Conservation (phyloP, 768 basidiomycete species). For the Pisolithus microcarpus region DNA sequence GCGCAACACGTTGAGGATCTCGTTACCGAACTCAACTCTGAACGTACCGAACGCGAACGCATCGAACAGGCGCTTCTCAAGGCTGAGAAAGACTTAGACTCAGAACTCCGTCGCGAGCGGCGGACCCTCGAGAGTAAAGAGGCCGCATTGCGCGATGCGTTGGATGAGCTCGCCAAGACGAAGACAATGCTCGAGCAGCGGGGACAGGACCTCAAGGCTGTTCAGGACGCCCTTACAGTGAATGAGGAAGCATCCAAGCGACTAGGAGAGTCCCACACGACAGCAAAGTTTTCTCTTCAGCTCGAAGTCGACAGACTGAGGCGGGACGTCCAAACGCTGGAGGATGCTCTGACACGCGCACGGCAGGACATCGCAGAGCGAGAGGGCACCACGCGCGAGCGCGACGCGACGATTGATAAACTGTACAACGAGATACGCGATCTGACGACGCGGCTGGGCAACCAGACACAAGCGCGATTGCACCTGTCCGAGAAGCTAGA, state of each 20-base stretch:
- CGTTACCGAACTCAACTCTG: constrained; percentile 52
- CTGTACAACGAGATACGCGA: constrained; percentile 78
- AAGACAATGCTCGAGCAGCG: constrained; percentile 62
- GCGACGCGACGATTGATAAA: constrained; percentile 66
- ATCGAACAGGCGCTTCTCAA: constrained; percentile 47
- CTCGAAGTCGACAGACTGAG: constrained; percentile 83
- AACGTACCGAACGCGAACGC: constrained; percentile 50
- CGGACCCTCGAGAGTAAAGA: constrained; percentile 67
- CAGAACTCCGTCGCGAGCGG: constrained; percentile 49
- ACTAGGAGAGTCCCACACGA: constrained; percentile 78
- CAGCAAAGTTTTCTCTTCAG: constrained; percentile 79
- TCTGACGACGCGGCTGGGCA: constrained; percentile 67
- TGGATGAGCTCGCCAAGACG: constrained; percentile 54
- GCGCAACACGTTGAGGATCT: constrained; percentile 68
- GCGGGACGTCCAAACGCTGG: constrained; percentile 73
- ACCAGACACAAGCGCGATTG: constrained; percentile 81
- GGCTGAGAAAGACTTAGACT: constrained; percentile 59
- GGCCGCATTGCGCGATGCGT: constrained; percentile 53
- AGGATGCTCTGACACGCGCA: constrained; percentile 69
- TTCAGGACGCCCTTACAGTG: constrained; percentile 64
- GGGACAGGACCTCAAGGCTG: constrained; percentile 64
- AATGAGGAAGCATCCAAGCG: constrained; percentile 73
- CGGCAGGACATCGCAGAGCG: constrained; percentile 61
- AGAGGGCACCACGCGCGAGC: constrained; percentile 59
- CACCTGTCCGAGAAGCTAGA: constrained; percentile 91